Evolutionary conservation across 208 protist species (phyloP).

Genomic region (Leishmania lainsoni): DNA sequence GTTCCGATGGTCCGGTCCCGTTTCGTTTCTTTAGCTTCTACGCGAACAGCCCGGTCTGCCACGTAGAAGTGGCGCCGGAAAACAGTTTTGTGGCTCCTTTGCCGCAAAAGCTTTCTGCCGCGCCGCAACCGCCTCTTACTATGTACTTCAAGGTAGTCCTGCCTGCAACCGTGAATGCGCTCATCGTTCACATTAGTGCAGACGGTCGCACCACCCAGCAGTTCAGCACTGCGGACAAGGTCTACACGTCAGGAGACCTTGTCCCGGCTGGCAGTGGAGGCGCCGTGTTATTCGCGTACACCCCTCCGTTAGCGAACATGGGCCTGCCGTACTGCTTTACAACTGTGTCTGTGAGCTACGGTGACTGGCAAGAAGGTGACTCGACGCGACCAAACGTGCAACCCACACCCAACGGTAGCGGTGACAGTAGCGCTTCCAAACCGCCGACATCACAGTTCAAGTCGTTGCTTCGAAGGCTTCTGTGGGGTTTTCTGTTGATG

Average conservation of each 20-base stretch:
- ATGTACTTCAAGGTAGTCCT: conserved; percentile 66
- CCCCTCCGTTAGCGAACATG: background rate
- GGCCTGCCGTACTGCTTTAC: conserved; percentile 22
- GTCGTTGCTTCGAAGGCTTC: conserved; percentile 20
- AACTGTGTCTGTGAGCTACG: conserved; percentile 22
- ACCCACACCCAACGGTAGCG: background rate
- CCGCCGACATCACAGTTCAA: conserved; percentile 4
- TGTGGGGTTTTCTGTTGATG: conserved; percentile 39
- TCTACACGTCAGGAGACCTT: conserved; percentile 27
- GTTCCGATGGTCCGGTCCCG: conserved; percentile 57
- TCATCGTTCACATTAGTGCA: conserved; percentile 12
- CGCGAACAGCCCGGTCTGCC: conserved; percentile 70
- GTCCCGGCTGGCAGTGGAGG: conserved; percentile 14
- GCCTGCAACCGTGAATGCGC: conserved; percentile 35
- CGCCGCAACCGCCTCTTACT: conserved; percentile 12
- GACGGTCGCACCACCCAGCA: background rate
- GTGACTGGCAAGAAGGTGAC: background rate
- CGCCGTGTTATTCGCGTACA: conserved; percentile 28
- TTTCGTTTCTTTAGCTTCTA: conserved; percentile 84
- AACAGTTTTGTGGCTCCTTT: conserved; percentile 61
- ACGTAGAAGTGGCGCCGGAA: conserved; percentile 51
- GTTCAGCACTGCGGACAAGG: conserved; percentile 11
- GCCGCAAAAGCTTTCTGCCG: conserved; percentile 33
- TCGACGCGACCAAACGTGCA: background rate
- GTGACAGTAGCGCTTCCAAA: background rate